Percentiles rank a stretch among this genome's conserved stretches.
Evolutionary conservation across 2,329 filamentous ascomycete genomes (phyloP).

Genomic region (Monilinia laxa): DNA sequence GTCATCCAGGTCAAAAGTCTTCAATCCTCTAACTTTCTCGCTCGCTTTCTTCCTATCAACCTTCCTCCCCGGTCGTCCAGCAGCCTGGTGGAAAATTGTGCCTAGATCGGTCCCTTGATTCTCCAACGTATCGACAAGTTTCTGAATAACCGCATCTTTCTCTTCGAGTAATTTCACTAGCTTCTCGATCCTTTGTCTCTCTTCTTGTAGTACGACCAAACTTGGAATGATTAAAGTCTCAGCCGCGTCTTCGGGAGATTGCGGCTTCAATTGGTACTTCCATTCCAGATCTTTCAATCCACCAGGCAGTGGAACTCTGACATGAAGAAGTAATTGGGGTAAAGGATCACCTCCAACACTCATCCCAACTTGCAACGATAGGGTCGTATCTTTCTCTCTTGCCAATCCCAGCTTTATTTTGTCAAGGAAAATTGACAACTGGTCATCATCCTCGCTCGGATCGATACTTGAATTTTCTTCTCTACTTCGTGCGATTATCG

Average conservation of each 20-base stretch:
- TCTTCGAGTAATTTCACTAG: slow-evolving; percentile 48
- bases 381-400: slow-evolving; percentile 47
- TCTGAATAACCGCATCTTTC: slow-evolving; percentile 56
- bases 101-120: slow-evolving; percentile 51
- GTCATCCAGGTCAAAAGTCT: slow-evolving; percentile 44
- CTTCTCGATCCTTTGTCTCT: slow-evolving; percentile 43
- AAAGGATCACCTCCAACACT: slow-evolving; percentile 33
- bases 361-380: slow-evolving; percentile 44
- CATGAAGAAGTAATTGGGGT: slow-evolving; percentile 44
- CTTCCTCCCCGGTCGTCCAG: slow-evolving; percentile 42
- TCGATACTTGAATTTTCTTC: slow-evolving; percentile 69
- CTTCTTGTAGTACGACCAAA: slow-evolving; percentile 47
- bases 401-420: slow-evolving; percentile 56
- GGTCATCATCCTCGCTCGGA: slow-evolving; percentile 60
- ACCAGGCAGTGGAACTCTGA: slow-evolving; percentile 61
- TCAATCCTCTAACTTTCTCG: slow-evolving; percentile 48
- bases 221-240: slow-evolving; percentile 48
- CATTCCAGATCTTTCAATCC: slow-evolving; percentile 64
- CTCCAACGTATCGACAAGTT: slow-evolving; percentile 54
- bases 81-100: slow-evolving; percentile 49
- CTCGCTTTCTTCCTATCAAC: slow-evolving; percentile 42
- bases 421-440: slow-evolving; percentile 65
- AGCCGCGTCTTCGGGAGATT: slow-evolving; percentile 43
- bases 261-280: slow-evolving; percentile 56
- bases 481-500: slow-evolving; percentile 62